phyloP scores from a whole-genome alignment of 2,329 filamentous ascomycete species.

The Macrophomina pseudophaseolina region DNA sequence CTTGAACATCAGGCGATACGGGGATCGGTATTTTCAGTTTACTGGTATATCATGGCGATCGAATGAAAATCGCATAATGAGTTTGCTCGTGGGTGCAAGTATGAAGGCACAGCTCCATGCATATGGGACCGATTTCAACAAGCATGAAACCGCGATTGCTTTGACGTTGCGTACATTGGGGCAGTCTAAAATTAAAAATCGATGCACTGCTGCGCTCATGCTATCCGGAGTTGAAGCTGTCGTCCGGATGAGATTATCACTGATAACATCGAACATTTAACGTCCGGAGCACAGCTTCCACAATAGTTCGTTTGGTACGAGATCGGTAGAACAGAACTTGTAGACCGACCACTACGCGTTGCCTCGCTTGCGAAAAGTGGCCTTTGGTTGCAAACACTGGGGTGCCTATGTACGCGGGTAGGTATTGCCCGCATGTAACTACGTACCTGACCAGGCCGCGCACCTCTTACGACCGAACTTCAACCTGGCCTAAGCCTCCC shows the following conservation, averaged over 20 bases:
- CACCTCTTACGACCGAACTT: slow-evolving; percentile 9
- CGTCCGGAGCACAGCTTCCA: background rate
- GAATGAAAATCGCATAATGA: slow-evolving; percentile 26
- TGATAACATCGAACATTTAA: background rate
- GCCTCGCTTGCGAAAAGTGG: too few species aligned
- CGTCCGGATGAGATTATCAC: background rate
- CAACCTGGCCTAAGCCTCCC: slow-evolving; percentile 3
- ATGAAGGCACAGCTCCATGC: too few species aligned
- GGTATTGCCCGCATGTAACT: too few species aligned
- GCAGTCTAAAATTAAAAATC: too few species aligned
- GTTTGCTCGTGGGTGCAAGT: background rate
- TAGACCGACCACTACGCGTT: too few species aligned
- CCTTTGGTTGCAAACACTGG: too few species aligned
- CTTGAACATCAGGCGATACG: slow-evolving; percentile 25
- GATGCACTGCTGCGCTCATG: too few species aligned
- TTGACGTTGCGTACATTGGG: too few species aligned
- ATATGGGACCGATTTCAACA: too few species aligned
- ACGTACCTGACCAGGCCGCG: background rate
- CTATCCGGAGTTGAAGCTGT: background rate
- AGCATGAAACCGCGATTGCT: too few species aligned
- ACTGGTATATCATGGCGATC: slow-evolving; percentile 23
- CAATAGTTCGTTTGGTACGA: background rate
- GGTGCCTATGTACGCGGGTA: too few species aligned
- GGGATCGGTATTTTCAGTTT: slow-evolving; percentile 26
- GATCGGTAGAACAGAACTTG: too few species aligned